Conservation (phyloP, 2,329 filamentous ascomycete genomes). For the Sclerotinia nivalis region DNA sequence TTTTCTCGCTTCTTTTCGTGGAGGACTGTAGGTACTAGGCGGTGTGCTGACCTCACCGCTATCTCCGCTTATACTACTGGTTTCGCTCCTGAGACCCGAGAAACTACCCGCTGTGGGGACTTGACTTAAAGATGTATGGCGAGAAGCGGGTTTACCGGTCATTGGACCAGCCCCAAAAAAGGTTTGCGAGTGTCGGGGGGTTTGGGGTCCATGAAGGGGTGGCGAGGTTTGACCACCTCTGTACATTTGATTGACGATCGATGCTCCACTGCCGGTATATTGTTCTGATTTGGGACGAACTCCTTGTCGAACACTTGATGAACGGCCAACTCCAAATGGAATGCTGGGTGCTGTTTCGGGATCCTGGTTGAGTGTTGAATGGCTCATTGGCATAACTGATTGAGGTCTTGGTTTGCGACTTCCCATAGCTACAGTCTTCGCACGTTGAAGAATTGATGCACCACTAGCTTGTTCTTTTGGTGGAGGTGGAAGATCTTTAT, state of each 20-base stretch:
- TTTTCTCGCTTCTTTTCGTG: constrained; percentile 58
- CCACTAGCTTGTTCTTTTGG: constrained; percentile 50
- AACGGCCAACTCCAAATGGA: constrained; percentile 62
- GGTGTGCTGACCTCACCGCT: constrained; percentile 62
- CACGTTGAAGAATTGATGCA: constrained; percentile 58
- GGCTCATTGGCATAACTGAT: constrained; percentile 52
- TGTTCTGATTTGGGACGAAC: constrained; percentile 64
- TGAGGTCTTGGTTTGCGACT: constrained; percentile 53
- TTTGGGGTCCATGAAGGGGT: constrained; percentile 51
- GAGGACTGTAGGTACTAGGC: constrained; percentile 50
- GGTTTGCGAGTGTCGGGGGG: constrained; percentile 61
- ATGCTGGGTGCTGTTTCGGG: constrained; percentile 76
- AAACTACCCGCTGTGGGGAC: constrained; percentile 62
- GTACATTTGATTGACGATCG: constrained; percentile 88
- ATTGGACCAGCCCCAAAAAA: constrained; percentile 59
- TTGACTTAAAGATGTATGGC: constrained; percentile 52
- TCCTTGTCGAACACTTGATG: constrained; percentile 53
- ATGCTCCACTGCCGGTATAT: constrained; percentile 59
- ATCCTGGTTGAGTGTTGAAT: constrained; percentile 55
- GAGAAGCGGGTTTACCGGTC: constrained; percentile 55
- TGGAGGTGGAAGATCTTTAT: constrained; percentile 81
- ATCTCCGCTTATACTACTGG: constrained; percentile 57
- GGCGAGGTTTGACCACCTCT: constrained; percentile 65
- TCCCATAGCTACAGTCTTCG: constrained; percentile 58
- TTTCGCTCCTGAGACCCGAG: constrained; percentile 59